Evolutionary conservation across 495 filamentous ascomycete species (phyloP).

Genomic region (Daldinia grandis): DNA sequence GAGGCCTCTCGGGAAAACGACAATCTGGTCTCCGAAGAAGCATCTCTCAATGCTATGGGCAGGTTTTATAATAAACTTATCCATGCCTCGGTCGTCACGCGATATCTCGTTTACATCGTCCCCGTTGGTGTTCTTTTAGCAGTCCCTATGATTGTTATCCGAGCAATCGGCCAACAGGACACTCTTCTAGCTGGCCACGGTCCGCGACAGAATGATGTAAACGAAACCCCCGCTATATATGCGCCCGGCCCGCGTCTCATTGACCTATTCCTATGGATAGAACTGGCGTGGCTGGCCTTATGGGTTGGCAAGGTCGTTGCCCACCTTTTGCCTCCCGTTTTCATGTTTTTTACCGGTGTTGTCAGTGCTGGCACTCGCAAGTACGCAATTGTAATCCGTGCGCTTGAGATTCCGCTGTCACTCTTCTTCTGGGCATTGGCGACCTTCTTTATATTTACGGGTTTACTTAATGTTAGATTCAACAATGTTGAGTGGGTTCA

Average conservation of each 20-base stretch:
- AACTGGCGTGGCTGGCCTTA: constrained; percentile 86
- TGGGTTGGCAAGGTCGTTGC: constrained; percentile 89
- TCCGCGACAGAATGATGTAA: constrained; percentile 13
- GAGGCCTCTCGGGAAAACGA: constrained; percentile 61
- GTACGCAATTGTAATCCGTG: constrained; percentile 82
- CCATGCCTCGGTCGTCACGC: constrained; percentile 83
- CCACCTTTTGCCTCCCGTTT: constrained; percentile 78
- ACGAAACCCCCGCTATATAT: constrained; percentile 57
- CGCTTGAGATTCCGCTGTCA: constrained; percentile 84
- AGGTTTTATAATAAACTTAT: constrained; percentile 83
- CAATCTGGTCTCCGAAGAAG: constrained; percentile 63
- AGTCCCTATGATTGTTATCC: constrained; percentile 77
- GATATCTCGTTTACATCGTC: constrained; percentile 88
- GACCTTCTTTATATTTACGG: constrained; percentile 80
- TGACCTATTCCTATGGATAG: constrained; percentile 90
- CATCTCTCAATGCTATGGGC: constrained; percentile 82
- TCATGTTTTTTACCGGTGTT: constrained; percentile 87
- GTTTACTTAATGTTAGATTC: constrained; percentile 55
- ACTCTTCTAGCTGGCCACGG: constrained; percentile 50
- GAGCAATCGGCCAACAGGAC: constrained; percentile 57
- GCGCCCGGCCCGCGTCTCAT: constrained; percentile 70
- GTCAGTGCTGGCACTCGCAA: constrained; percentile 92
- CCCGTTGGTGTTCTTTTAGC: constrained; percentile 80
- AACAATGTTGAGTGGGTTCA: constrained; percentile 50
- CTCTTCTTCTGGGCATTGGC: constrained; percentile 88